phyloP scores from a whole-genome alignment of 345 rosid genomes.

The Dipteronia dyeriana region DNA sequence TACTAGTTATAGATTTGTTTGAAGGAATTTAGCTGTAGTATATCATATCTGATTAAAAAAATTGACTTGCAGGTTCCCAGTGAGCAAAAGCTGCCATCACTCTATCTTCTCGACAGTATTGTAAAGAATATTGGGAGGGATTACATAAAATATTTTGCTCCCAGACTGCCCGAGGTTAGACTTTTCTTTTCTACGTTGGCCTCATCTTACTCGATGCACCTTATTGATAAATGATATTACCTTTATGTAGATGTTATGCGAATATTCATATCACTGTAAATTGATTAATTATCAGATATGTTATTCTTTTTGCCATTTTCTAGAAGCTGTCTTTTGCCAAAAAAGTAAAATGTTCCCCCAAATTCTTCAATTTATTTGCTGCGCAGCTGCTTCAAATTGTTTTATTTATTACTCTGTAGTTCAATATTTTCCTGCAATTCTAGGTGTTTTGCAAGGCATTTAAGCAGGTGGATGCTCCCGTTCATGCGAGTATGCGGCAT shows the following conservation, averaged over 20 bases:
- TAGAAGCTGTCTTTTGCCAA: background rate
- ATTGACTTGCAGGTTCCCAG: conserved; percentile 87
- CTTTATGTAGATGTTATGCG: conserved; percentile 1
- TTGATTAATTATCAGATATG: background rate
- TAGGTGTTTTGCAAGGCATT: conserved; percentile 94
- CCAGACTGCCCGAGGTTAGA: conserved; percentile 83
- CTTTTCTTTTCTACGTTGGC: conserved; percentile 25
- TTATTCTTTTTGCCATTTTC: background rate
- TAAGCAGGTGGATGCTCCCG: conserved; percentile 78
- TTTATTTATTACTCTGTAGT: conserved; percentile 14
- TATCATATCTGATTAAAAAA: conserved; percentile 46
- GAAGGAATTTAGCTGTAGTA: conserved; percentile 5
- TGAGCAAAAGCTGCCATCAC: conserved; percentile 97
- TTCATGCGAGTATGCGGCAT: conserved; percentile 86
- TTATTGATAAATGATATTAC: background rate
- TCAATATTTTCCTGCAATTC: conserved; percentile 16
- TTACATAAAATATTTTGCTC: conserved; percentile 84
- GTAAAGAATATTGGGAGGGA: conserved; percentile 96
- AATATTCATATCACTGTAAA: background rate
- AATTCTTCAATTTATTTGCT: background rate
- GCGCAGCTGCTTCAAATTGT: conserved; percentile 2
- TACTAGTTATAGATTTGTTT: background rate
- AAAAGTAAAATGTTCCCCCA: background rate
- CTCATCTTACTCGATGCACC: background rate
- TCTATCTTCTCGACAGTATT: conserved; percentile 98